Evolutionary conservation across 2,329 filamentous ascomycete genomes (phyloP), one percentile per base, ranked within the genome.

Genomic region (Colletotrichum sp.): DNA sequence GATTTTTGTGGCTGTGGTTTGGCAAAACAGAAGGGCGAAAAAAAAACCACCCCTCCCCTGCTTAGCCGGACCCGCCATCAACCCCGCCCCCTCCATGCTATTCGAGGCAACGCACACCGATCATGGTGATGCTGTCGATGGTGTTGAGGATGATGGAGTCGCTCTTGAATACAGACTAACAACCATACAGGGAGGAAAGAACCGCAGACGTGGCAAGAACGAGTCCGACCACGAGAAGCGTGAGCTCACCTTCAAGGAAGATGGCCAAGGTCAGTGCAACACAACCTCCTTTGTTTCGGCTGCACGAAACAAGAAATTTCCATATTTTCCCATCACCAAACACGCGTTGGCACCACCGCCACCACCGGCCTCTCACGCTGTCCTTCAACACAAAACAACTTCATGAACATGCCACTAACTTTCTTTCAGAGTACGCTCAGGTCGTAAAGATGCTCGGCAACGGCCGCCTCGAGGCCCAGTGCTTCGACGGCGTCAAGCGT

Each of bases 181-280:
- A 74, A 71, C 24, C 56, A 63, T 38, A 91, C 82, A 97, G 95
- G 96, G 96, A 87, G 96, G 96, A 89, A 98, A 98, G 92, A 98
- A 98, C 89, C 91, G 96, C 88, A 94, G 96, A 92, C 93, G 97
- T 89, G 96, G 96, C 89, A 98, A 98, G 94, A 98, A 98, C 92
- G 95, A 98, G 89, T 97, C 97, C 89, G 97, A 98, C 90, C 98
- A 98, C 85, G 96, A 98, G 90, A 98, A 98, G 91, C 96, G 96
- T 87, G 96, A 98, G 87, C 91, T 98, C 83, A 96, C 95, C 83
- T 98, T 98, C 93, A 98, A 98, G 89, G 97, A 98, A 86, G 96
- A 98, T 84, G 96, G 96, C 80, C 96, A 98, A 90, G 93, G 90
- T 92, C 87, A 76, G 84, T 81, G 12, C 32, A 18, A 58, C 43